Base-by-base conservation (phyloP, 495 filamentous ascomycete species). In the Viridothelium virens region DNA sequence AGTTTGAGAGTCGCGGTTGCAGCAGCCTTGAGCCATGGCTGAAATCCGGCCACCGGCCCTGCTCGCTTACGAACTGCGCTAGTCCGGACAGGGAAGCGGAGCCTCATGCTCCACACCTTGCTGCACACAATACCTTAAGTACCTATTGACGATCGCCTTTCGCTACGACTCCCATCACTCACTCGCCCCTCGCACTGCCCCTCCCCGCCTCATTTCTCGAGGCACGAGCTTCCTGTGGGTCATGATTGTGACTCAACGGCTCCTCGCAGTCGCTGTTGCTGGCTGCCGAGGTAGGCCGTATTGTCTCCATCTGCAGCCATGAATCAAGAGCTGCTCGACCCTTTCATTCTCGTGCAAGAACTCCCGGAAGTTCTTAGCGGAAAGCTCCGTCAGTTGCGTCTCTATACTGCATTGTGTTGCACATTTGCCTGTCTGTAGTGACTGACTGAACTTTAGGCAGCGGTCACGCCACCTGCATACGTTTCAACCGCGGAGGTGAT, bases 401-500 rank as follows among this genome's bases (percentile, higher is more conserved):
- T 59, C 41, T 0, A 14, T 5, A 1, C 67, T 31, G 38, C n/a
- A 18, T 10, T 16, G 25, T 53, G 18, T 33, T 36, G 53, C 36
- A n/a, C 16, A 25, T 25, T 1, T 25, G 25, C 25, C 25, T 25
- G 25, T 25, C 25, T 25, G 25, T 25, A 31, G 37, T 62, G 62
- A 46, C 63, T 70, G 64, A 68, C 68, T 72, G 63, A 66, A 62
- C 47, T 14, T 64, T 48, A 86, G 84, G 80, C 65, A 86, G 82
- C 70, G 87, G 87, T 39, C 86, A 86, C 77, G 83, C 87, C 31
- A 84, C 84, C 34, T 84, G 81, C 70, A 79, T 97, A 56, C 89
- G 92, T 63, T 99, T 99, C 83, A 96, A 92, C 71, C 89, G 90
- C 75, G 89, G 86, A 74, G 94, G 94, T 71, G 92, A 97, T 75